These are phyloP conservation scores for Pterocarpus macrocarpus DNA, from an alignment of 306 rosid species.

Conservation along the genomic window DNA sequence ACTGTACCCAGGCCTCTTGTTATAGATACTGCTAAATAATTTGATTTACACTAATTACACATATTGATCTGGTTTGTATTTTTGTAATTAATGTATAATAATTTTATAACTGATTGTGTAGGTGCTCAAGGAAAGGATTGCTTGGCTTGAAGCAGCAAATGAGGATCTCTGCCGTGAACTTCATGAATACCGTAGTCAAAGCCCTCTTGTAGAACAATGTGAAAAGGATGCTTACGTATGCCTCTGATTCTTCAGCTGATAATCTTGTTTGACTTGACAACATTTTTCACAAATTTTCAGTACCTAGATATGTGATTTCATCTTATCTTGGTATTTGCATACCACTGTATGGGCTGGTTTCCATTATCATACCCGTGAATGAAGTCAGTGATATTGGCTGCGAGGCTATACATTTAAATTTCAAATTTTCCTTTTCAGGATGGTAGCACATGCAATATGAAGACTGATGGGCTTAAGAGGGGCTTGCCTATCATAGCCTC, in stretches of 20 bases:
- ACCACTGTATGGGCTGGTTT: conserved; percentile 13
- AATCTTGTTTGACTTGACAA: conserved; percentile 30
- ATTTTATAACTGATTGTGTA: conserved; percentile 48
- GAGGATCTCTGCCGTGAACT: conserved; percentile 93
- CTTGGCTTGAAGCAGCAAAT: conserved; percentile 98
- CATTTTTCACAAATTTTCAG: conserved; percentile 15
- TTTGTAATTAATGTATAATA: conserved; percentile 30
- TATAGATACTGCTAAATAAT: neutral
- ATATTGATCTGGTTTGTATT: neutral
- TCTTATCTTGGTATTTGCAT: conserved; percentile 32
- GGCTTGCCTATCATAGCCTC: conserved; percentile 71
- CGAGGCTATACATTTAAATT: conserved; percentile 32
- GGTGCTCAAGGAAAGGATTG: conserved; percentile 93
- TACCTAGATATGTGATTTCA: conserved; percentile 30
- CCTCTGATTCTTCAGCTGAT: conserved; percentile 41
- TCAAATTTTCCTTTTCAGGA: conserved; percentile 68
- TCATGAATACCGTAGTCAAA: conserved; percentile 82
- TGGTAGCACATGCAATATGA: conserved; percentile 62
- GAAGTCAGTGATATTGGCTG: conserved; percentile 30
- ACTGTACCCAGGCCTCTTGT: neutral
- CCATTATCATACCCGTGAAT: neutral
- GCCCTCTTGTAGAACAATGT: conserved; percentile 62
- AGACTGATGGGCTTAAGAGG: conserved; percentile 87
- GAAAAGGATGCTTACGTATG: conserved; percentile 81
- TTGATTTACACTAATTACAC: conserved; percentile 17